Conservation (phyloP, 495 filamentous ascomycete species). For the Lophiostoma macrostomum region DNA sequence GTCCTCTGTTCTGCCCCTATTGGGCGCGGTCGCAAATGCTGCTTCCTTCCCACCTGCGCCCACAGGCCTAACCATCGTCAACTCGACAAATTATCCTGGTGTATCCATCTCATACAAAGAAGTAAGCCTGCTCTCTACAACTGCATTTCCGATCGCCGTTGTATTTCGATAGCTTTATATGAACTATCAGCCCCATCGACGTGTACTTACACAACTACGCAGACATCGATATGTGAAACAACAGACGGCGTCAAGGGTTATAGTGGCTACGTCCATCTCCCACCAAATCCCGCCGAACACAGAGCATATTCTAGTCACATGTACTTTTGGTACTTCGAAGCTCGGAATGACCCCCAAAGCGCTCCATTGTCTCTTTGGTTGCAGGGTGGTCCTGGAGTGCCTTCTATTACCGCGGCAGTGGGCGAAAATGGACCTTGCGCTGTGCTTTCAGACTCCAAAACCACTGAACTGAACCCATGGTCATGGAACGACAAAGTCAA, state of each 20-base stretch:
- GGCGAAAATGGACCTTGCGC: conserved; percentile 37
- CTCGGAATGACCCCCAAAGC: conserved; percentile 13
- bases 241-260: conserved; percentile 19
- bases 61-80: no score
- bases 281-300: conserved; percentile 5
- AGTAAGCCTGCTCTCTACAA: neutral
- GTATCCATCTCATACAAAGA: conserved; percentile 10
- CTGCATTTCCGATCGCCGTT: no score
- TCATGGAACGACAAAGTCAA: conserved; percentile 40
- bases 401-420: neutral
- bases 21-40: no score
- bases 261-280: conserved; percentile 19
- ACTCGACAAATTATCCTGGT: neutral
- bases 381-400: conserved; percentile 15
- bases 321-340: conserved; percentile 29
- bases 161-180: no score
- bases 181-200: no score
- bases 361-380: conserved; percentile 21
- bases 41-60: no score
- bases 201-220: neutral
- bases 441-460: conserved; percentile 46
- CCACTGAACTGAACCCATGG: conserved; percentile 29
- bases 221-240: conserved; percentile 18
- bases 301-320: conserved; percentile 9
- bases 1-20: no score